These are phyloP conservation scores for Aspergillus asperescens DNA, from an alignment of 495 filamentous ascomycete genomes.

Conservation along the genomic window DNA sequence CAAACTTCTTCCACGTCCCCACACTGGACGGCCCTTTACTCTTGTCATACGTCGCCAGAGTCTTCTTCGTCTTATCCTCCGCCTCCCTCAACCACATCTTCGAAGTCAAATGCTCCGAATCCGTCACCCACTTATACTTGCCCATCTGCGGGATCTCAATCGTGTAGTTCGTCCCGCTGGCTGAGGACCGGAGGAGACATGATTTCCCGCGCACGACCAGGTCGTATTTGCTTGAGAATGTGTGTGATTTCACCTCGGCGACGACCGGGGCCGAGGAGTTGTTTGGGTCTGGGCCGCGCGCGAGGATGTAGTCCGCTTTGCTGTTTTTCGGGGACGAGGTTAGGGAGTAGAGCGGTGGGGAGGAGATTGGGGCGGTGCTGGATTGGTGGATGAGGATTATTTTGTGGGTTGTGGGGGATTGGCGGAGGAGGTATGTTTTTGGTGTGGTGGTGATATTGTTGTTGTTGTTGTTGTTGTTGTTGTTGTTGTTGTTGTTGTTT, in stretches of 20 bases:
- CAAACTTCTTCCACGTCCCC: background rate
- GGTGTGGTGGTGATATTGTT: background rate
- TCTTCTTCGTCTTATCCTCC: background rate
- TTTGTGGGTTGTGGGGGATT: background rate
- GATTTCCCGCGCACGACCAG: background rate
- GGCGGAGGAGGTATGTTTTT: background rate
- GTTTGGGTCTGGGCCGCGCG: background rate
- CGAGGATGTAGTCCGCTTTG: background rate
- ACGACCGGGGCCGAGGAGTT: background rate
- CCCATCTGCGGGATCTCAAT: background rate
- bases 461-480: background rate
- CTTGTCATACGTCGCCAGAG: background rate
- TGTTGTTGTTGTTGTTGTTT: too few relatives aligned
- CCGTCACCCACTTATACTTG: background rate
- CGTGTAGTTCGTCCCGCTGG: background rate
- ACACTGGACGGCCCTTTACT: background rate
- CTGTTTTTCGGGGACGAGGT: background rate
- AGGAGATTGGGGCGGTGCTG: background rate
- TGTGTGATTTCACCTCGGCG: background rate
- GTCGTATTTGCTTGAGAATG: background rate
- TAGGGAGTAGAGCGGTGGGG: background rate
- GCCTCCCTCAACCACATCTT: constrained; percentile 3
- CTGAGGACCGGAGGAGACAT: background rate
- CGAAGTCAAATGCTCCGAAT: background rate
- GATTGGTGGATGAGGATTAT: background rate